Conservation (phyloP, 2,329 filamentous ascomycete species). For the Thielaviopsis musarum region DNA sequence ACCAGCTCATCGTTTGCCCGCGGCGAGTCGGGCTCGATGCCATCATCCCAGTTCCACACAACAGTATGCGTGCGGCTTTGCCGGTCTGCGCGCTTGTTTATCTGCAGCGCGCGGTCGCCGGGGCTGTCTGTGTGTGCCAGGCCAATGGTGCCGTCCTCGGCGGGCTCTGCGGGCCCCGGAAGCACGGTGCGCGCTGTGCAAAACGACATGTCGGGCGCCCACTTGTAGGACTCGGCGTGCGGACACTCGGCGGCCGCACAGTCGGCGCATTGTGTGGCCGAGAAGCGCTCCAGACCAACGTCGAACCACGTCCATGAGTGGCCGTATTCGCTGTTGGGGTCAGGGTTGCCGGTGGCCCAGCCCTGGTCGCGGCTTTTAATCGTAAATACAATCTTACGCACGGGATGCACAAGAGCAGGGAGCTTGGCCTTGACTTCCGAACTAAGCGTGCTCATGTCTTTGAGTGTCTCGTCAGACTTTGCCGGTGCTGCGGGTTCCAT, state of each 20-base stretch:
- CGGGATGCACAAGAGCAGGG: slow-evolving; percentile 29
- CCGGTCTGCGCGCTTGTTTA: slow-evolving; percentile 24
- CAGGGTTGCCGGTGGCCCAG: slow-evolving; percentile 23
- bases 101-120: slow-evolving; percentile 28
- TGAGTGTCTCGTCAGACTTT: background rate
- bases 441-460: background rate
- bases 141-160: slow-evolving; percentile 13
- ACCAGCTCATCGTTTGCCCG: slow-evolving; percentile 22
- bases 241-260: slow-evolving; percentile 20
- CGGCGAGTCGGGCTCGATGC: slow-evolving; percentile 26
- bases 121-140: slow-evolving; percentile 24
- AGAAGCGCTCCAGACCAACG: slow-evolving; percentile 38
- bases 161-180: slow-evolving; percentile 17
- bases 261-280: background rate
- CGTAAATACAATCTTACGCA: slow-evolving; percentile 44
- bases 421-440: slow-evolving; percentile 14
- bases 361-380: slow-evolving; percentile 43
- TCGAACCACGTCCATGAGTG: slow-evolving; percentile 47
- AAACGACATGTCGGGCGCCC: slow-evolving; percentile 16
- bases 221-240: background rate
- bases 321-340: background rate
- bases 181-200: slow-evolving; percentile 23
- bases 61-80: slow-evolving; percentile 27
- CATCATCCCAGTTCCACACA: slow-evolving; percentile 36
- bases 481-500: background rate